Evolutionary conservation across 2,329 filamentous ascomycete species (phyloP).

Genomic region (Bipolaris oryzae): DNA sequence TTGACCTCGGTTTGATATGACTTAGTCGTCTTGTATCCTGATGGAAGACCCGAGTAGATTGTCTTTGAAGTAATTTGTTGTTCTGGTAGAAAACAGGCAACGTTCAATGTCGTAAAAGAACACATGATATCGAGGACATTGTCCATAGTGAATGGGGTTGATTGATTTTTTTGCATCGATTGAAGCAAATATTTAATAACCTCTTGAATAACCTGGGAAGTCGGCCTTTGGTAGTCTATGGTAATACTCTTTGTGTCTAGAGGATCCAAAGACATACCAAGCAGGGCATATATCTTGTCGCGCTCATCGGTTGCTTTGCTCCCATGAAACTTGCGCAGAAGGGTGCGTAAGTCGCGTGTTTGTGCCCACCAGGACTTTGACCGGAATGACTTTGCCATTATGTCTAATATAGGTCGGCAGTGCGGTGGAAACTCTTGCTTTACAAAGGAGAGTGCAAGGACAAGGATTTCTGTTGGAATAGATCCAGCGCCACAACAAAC

Average conservation of each 20-base stretch:
- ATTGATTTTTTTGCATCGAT: not conserved
- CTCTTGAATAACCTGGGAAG: not conserved
- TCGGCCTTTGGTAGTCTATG: not conserved
- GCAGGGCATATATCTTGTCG: conserved; percentile 30
- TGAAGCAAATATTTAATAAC: not conserved
- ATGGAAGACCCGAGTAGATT: not conserved
- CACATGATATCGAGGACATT: not conserved
- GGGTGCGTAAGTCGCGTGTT: conserved; percentile 18
- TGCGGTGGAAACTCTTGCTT: conserved; percentile 1
- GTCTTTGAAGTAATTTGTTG: not conserved
- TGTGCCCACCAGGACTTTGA: conserved; percentile 27
- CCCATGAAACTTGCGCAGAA: conserved; percentile 23
- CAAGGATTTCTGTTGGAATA: conserved; percentile 20
- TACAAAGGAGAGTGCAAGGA: conserved; percentile 11
- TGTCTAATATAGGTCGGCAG: conserved; percentile 27
- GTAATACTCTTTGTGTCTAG: not conserved
- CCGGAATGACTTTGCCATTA: conserved; percentile 25
- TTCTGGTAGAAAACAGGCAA: not conserved
- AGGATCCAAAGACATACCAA: conserved; percentile 26
- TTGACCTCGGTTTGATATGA: not conserved
- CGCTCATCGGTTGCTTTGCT: conserved; percentile 25
- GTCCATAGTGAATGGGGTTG: not conserved
- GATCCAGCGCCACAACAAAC: conserved; percentile 17
- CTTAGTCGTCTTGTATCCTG: not conserved
- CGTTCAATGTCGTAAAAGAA: not conserved